Evolutionary conservation across 1,284 basidiomycete species (phyloP), one percentile per base, ranked within the genome.

Genomic region (Sanghuangporus sanghuang): DNA sequence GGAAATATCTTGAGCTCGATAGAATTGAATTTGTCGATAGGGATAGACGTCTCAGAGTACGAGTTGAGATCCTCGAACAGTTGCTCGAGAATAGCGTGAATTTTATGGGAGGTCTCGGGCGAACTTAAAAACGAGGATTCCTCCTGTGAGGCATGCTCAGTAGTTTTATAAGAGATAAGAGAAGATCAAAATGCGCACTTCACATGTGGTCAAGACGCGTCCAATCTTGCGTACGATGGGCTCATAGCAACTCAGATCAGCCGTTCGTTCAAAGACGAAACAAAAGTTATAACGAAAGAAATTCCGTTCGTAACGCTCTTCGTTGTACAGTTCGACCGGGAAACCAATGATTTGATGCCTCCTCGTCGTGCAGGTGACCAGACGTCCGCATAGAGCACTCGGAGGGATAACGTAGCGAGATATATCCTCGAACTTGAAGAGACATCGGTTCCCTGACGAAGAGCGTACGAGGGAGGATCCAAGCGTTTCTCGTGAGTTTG

Each of bases 1-100:
- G 94, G 97, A 67, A 98, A 96, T 42, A 99, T 91, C 73, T 97
- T 97, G 69, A 99, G 76, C 72, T 97, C 95, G 64, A 97, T 90
- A 4, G 92, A 93, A 72, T 95, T 96, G 79, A 93, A 95, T 59
- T 85, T 82, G 73, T 96, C 93, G 64, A 98, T 87, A 1, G 85
- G 81, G 61, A 98, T 96, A 1, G 92, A 93, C 1, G 95, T 95
- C 75, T 97, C 95, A 0, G 93, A 94, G 76, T 97, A 99, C 4
- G 93, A 95, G 76, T 98, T 98, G 67, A 99, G 78, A 70, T 99
- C 97, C 72, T 98, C 96, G 69, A 95, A 98, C 0, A 99, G 81
- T 73, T 98, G 96, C 75, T 99, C 96, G 38, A 99, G 85, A 62
- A 99, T 91, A 6, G 89, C 86, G 68, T 92, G 86, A 59, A 99